Base-by-base conservation (phyloP, 2,329 filamentous ascomycete species). In the Alternaria ethzedia region DNA sequence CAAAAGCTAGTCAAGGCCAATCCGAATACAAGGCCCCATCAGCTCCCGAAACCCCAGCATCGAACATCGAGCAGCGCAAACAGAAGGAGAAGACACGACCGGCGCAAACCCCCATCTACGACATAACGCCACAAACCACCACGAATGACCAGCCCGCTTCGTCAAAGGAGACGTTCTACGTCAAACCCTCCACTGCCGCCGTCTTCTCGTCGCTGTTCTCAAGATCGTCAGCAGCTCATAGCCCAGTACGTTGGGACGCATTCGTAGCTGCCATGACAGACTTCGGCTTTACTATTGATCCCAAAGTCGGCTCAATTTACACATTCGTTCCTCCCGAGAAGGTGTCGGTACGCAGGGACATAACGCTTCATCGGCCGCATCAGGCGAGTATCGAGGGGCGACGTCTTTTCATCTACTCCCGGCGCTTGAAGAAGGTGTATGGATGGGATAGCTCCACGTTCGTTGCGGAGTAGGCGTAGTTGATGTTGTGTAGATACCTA, bases 181-280 rank as follows among this genome's bases (percentile, higher is more conserved):
- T 85, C n/a, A 80, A 78, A 43, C 5, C 75, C 2, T 70, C 79
- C 2, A 82, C 82, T 0, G 75, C 73, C 1, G 66, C 79, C 0
- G 75, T 82, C 5, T 86, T 86, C 56, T 69, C 72, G 0, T 77
- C 71, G 2, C 58, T 79, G 0, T 72, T 78, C 41, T 68, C 59
- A 6, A 67, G 69, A 13, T 71, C 68, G 47, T 64, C 69, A 7
- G 61, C 61, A 36, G 56, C 72, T 44, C 69, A 68, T 44, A 69
- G 71, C 23, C 73, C 69, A 4, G 59, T 77, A 17, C 57, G 49
- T 13, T 71, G 68, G 67, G 59, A 58, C 17, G 54, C 57, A 0
- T 70, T 71, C 11, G 46, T 41, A 44, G 58, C 69, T 15, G 65
- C 65, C 8, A 69, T 71, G 65, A 21, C 54, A 2, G 67, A 71